phyloP scores from a whole-genome alignment of 768 basidiomycete genomes.

The Hydnomerulius pinastri region DNA sequence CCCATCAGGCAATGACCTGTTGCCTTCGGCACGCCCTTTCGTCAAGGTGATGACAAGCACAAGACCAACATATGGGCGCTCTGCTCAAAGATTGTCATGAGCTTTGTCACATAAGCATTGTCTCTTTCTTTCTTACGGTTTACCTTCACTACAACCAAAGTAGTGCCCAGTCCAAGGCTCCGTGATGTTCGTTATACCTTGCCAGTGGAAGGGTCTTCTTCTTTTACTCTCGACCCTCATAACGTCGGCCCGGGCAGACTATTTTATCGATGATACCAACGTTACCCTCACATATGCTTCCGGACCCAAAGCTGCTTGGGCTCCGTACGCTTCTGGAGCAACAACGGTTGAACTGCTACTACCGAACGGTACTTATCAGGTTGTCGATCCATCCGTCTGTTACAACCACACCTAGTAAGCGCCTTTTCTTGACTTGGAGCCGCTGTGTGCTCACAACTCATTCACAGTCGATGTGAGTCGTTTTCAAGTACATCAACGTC shows the following conservation, averaged over 20 bases:
- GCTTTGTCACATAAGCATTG: background rate
- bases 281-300: slow-evolving; percentile 21
- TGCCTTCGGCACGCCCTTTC: background rate
- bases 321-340: slow-evolving; percentile 11
- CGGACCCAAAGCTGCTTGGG: slow-evolving; percentile 27
- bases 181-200: slow-evolving; percentile 1
- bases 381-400: slow-evolving; percentile 23
- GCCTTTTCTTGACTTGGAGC: background rate
- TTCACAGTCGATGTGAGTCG: slow-evolving; percentile 20
- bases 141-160: background rate
- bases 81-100: no score
- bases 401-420: slow-evolving; percentile 28
- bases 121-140: background rate
- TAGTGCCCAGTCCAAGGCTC: no score
- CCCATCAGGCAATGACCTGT: no score
- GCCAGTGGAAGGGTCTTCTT: background rate
- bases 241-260: slow-evolving; percentile 14
- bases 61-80: no score
- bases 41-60: background rate
- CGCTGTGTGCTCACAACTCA: slow-evolving; percentile 1
- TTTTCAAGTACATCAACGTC: background rate
- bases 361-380: slow-evolving; percentile 21
- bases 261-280: slow-evolving; percentile 28
- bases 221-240: slow-evolving; percentile 5
- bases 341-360: slow-evolving; percentile 15